Evolutionary conservation across 768 basidiomycete genomes (phyloP), one percentile per base, ranked within the genome.

Genomic region (Tricholoma sp.): DNA sequence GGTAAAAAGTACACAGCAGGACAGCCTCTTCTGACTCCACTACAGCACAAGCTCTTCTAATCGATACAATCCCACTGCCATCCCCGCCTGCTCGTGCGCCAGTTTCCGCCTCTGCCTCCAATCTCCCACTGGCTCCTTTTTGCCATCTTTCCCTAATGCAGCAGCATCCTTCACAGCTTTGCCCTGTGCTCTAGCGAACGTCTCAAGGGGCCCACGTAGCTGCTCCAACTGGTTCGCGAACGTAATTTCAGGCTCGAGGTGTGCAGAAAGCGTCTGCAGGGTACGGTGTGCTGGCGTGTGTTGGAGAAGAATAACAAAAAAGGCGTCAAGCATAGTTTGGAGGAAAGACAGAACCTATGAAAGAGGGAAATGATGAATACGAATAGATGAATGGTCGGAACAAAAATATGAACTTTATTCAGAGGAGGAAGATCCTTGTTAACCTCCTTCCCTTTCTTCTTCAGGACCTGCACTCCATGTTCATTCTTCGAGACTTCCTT

Each of bases 321-420:
- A 85, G 0, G 89, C 79, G 67, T 93, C 91, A 28, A 93, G 75
- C 54, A 91, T 66, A 5, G 76, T 72, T 69, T 88, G 85, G 7
- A 87, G 65, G 72, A 91, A 87, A 0, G 67, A 59, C 20, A 86
- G 67, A 52, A 84, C 70, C 86, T 89, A 29, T 29, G 28, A 13
- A 15, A 55, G 32, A 29, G 15, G 44, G 45, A n/a, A 13, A 51
- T 20, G 15, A 28, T 13, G 29, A 24, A 41, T 15, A 50, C 41
- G 24, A 15, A 34, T 28, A 28, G 32, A 49, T 15, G 31, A 36
- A 17, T 53, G 50, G 15, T 49, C 52, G 51, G 53, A 15, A 49
- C n/a, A 48, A 53, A 57, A 57, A 32, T 47, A 79, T 17, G 17
- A 13, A 45, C 82, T 70, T 79, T 76, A 44, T 71, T 63, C 13